Conservation (phyloP, 2,329 filamentous ascomycete species). For the Colletotrichum salicis region DNA sequence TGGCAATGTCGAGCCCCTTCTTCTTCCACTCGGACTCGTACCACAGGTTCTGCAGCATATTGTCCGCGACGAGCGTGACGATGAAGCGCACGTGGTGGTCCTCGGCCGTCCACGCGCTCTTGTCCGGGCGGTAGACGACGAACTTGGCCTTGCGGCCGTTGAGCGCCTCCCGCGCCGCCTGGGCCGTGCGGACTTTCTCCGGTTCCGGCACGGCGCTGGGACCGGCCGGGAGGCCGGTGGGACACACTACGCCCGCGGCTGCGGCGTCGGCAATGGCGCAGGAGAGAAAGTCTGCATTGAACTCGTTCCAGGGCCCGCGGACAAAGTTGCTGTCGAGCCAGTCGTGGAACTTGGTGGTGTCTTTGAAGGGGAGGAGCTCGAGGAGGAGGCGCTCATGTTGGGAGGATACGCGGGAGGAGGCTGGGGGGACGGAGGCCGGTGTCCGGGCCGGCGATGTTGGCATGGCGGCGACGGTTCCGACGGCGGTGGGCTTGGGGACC, state of each 20-base stretch:
- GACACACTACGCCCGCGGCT: not conserved
- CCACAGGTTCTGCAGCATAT: slow-evolving; percentile 47
- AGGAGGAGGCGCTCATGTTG: slow-evolving; percentile 53
- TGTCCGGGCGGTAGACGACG: slow-evolving; percentile 50
- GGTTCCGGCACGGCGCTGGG: slow-evolving; percentile 40
- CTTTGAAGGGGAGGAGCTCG: slow-evolving; percentile 52
- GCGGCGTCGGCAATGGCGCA: slow-evolving; percentile 29
- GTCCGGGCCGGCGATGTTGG: not conserved
- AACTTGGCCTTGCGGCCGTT: slow-evolving; percentile 42
- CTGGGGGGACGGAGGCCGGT: not conserved
- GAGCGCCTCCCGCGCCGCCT: slow-evolving; percentile 46
- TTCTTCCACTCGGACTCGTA: slow-evolving; percentile 46
- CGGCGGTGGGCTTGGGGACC: slow-evolving; percentile 14
- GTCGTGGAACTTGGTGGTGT: slow-evolving; percentile 45
- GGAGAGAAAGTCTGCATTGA: slow-evolving; percentile 45
- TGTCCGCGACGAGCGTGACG: slow-evolving; percentile 47
- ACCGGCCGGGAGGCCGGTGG: not conserved
- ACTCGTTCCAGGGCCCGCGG: slow-evolving; percentile 50
- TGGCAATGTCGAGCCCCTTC: slow-evolving; percentile 44
- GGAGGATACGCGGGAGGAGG: slow-evolving; percentile 35
- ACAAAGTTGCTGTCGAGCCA: slow-evolving; percentile 48
- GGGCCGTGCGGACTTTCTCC: slow-evolving; percentile 46
- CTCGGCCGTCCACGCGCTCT: slow-evolving; percentile 47
- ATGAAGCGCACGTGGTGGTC: slow-evolving; percentile 54
- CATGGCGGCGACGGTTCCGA: not conserved